Evolutionary conservation across 345 rosid genomes (phyloP).

Genomic region (Salix udensis): DNA sequence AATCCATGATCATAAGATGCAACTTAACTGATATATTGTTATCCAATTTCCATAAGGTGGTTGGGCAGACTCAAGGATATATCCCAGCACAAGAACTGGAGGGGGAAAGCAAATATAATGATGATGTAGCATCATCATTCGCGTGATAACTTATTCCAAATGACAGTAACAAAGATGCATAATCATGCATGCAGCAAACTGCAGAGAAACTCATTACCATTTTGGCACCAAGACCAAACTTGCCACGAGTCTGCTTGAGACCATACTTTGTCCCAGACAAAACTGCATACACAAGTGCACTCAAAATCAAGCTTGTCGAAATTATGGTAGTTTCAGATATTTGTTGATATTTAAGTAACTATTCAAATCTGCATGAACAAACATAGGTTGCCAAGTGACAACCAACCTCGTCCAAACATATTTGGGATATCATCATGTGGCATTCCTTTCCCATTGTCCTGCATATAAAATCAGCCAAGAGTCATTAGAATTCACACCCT

Average conservation of each 20-base stretch:
- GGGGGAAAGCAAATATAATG: not conserved
- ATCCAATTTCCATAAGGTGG: constrained; percentile 3
- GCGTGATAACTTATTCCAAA: not conserved
- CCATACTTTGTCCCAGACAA: constrained; percentile 97
- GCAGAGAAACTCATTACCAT: constrained; percentile 51
- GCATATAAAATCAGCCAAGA: constrained; percentile 22
- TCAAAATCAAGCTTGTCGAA: constrained; percentile 10
- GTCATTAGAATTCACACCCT: constrained; percentile 2
- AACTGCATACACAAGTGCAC: constrained; percentile 47
- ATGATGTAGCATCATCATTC: not conserved
- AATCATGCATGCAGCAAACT: not conserved
- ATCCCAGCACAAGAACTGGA: not conserved
- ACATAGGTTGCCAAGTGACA: constrained; percentile 8
- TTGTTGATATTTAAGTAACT: not conserved
- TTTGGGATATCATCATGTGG: constrained; percentile 99
- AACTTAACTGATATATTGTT: not conserved
- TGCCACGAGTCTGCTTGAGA: constrained; percentile 95
- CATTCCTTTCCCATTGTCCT: constrained; percentile 99
- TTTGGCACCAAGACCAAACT: constrained; percentile 98
- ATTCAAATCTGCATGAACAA: not conserved
- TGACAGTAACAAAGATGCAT: constrained; percentile 9
- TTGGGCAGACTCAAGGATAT: not conserved
- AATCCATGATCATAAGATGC: not conserved
- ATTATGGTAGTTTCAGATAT: not conserved
- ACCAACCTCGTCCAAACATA: constrained; percentile 90